Evolutionary conservation across 768 basidiomycete species (phyloP).

Genomic region (Dacryopinax primogenitus): DNA sequence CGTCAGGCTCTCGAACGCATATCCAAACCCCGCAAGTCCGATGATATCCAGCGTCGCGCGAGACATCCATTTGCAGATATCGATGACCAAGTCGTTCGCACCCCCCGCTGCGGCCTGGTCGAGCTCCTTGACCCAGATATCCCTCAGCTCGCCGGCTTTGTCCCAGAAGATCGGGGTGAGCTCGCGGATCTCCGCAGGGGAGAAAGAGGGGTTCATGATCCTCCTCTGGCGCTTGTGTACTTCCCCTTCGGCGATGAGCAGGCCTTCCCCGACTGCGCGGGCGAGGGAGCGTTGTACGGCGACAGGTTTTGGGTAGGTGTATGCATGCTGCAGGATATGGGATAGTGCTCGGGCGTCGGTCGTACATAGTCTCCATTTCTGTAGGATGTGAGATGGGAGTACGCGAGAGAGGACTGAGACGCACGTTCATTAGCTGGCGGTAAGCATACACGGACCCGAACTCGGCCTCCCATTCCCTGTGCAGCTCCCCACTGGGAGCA

Average conservation of each 20-base stretch:
- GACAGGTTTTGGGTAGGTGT: constrained; percentile 67
- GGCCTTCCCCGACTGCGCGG: constrained; percentile 59
- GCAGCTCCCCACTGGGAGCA: not conserved
- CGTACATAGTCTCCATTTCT: constrained; percentile 47
- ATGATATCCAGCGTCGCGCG: constrained; percentile 65
- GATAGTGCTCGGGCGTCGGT: constrained; percentile 63
- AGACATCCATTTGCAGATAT: constrained; percentile 52
- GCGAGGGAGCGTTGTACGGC: constrained; percentile 62
- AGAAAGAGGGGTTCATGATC: constrained; percentile 2
- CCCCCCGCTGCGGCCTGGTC: not conserved
- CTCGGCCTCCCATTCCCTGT: not conserved
- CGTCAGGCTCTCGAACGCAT: constrained; percentile 71
- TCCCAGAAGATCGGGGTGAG: constrained; percentile 22
- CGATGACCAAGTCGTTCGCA: constrained; percentile 24
- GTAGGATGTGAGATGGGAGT: not conserved
- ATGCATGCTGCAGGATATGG: constrained; percentile 59
- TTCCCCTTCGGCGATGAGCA: constrained; percentile 54
- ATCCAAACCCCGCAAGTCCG: constrained; percentile 60
- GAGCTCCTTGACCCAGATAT: not conserved
- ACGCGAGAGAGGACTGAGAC: not conserved
- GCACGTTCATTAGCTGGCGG: not conserved
- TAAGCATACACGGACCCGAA: not conserved
- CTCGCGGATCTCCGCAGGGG: constrained; percentile 31
- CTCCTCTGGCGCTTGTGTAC: not conserved
- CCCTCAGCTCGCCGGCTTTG: not conserved